Base-by-base conservation (phyloP, 2,329 filamentous ascomycete genomes). In the Leptographium lundbergii region DNA sequence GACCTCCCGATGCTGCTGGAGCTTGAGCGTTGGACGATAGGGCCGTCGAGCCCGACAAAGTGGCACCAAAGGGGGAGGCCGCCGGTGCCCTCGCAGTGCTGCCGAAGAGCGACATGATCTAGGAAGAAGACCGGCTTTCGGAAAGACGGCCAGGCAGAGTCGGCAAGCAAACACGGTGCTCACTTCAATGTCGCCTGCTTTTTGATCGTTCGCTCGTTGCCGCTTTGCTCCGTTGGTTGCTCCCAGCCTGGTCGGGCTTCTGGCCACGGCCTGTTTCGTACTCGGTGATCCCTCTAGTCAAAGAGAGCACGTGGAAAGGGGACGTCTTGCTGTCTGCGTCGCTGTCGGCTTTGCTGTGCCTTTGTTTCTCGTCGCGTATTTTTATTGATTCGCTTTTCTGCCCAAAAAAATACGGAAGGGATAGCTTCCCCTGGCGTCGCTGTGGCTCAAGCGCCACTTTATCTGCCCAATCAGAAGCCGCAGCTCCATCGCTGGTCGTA, bases 91-190 rank as follows among this genome's bases (percentile, higher is more conserved):
- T 56, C 6, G 62, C 57, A 25, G 62, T 60, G 54, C 59, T 56
- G 17, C 61, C 62, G n/a, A 65, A 65, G 13, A 65, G 27, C 29
- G 63, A 65, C 60, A 64, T 64, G 11, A 50, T 45, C 17, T 39
- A 13, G 14, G n/a, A 22, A 22, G 25, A 54, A 24, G 47, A 17
- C 17, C 24, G 42, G 42, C 25, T 11, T 17, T 19, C 19, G 4
- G n/a, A 36, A 29, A 51, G 25, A 19, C 25, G 42, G 24, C 17
- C 32, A 47, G 39, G 34, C 22, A 45, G n/a, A 56, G 2, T 5
- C 24, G 19, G 24, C 24, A 56, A 24, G 34, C 52, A 42, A 42
- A 25, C 25, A 14, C 51, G 24, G 2, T 39, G 32, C 47, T 25
- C 47, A 25, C 47, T 50, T 24, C 47, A 45, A 45, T 45, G 42